phyloP scores from a whole-genome alignment of 2,329 filamentous ascomycete species.

The Cercospora nicotianae region DNA sequence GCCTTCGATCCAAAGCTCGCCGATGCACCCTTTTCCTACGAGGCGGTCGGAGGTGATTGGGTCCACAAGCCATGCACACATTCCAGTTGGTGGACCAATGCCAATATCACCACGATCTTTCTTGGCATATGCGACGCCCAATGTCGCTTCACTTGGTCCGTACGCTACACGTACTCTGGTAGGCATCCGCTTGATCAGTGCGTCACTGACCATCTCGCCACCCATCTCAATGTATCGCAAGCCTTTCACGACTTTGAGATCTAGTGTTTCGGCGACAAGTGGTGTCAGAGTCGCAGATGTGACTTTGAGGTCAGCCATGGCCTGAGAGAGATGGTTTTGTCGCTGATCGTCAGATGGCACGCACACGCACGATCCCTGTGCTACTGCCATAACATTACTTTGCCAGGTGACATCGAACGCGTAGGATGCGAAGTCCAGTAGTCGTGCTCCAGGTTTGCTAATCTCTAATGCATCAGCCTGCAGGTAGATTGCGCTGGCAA shows the following conservation, averaged over 20 bases:
- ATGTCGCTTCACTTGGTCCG: conserved; percentile 2
- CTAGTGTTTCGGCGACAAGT: conserved; percentile 6
- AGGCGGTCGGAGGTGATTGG: conserved; percentile 10
- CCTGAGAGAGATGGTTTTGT: not conserved
- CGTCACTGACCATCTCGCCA: conserved; percentile 5
- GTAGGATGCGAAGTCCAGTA: not conserved
- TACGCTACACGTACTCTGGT: conserved; percentile 1
- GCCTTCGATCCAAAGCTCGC: conserved; percentile 49
- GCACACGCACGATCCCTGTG: conserved; percentile 7
- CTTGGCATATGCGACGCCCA: conserved; percentile 5
- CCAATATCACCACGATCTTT: conserved; percentile 4
- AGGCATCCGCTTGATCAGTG: not conserved
- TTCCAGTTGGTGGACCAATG: not conserved
- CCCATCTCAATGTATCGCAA: conserved; percentile 6
- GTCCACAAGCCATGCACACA: conserved; percentile 13
- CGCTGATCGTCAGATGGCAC: conserved; percentile 3
- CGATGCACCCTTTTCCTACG: conserved; percentile 45
- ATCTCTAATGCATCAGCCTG: not conserved
- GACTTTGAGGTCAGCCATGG: not conserved
- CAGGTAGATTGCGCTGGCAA: not conserved
- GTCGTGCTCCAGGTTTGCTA: not conserved
- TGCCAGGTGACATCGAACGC: conserved; percentile 6
- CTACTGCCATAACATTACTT: conserved; percentile 8
- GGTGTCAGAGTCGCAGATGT: conserved; percentile 3
- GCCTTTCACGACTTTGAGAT: conserved; percentile 3